Evolutionary conservation across 2,329 filamentous ascomycete species (phyloP), one percentile per base, ranked within the genome.

Genomic region (Cercospora zeina): DNA sequence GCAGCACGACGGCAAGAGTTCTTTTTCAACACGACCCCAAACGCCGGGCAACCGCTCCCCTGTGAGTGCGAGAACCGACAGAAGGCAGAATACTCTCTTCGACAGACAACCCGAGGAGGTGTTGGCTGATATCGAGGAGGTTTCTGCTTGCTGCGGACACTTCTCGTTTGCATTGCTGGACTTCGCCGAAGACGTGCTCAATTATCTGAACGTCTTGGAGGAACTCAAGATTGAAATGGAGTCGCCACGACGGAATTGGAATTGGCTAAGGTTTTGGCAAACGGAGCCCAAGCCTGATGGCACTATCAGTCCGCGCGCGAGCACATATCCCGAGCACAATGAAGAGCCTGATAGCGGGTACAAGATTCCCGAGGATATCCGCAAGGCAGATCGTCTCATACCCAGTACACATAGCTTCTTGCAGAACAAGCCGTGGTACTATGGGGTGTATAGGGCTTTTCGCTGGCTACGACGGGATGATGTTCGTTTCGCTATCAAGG

Each of bases 111-210:
- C 65, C 1, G 61, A 91, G 57, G 89, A 89, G 65, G 83, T 93
- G 8, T 89, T 96, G 72, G 95, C 93, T 2, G 95, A 97, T 74
- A 92, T 96, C 61, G 95, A 99, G 74, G 95, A 99, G 76, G 93
- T 97, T 10, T 93, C 93, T 42, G 93, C 95, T n/a, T 96, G 93
- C 61, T 99, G 95, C 72, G 93, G 95, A 0, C 93, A 97, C 76
- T 99, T 97, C 73, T 93, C 90, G 72, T 97, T 95, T 74, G 96
- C 90, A 47, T 80, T 99, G 27, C 85, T 95, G 65, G 90, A 95
- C 68, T 93, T 97, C 72, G 93, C 91, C 0, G 90, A 96, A 72
- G 92, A 97, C 72, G 89, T 96, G 78, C 86, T 90, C 67, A 85
- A 84, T 11, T 95, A 96, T 69, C 77, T 99, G 49, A 86, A 91